These are phyloP conservation scores for Collybia nuda DNA, from an alignment of 768 basidiomycete species.

Conservation along the genomic window DNA sequence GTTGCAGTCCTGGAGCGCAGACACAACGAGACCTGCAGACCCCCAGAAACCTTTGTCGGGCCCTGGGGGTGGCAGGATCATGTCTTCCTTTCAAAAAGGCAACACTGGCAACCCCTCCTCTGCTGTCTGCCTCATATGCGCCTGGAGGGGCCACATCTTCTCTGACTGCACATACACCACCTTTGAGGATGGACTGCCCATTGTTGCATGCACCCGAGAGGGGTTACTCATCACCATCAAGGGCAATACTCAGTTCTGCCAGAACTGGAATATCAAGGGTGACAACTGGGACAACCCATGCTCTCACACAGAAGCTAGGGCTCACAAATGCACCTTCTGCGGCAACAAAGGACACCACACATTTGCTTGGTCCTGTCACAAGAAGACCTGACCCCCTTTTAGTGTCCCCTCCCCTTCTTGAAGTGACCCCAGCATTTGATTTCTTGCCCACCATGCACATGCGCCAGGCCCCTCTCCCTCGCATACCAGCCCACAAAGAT, in stretches of 20 bases:
- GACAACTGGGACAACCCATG: slow-evolving; percentile 1
- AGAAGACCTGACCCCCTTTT: slow-evolving; percentile 4
- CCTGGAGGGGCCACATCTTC: slow-evolving; percentile 15
- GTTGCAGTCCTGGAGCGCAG: neutral
- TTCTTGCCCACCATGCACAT: slow-evolving; percentile 13
- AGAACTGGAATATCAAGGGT: slow-evolving; percentile 18
- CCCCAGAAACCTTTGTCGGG: neutral
- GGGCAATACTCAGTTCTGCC: slow-evolving; percentile 15
- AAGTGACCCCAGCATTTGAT: no score
- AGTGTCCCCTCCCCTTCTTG: no score
- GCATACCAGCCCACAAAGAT: slow-evolving; percentile 4
- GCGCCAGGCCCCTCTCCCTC: slow-evolving; percentile 10
- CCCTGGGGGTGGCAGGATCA: neutral
- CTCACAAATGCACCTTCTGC: slow-evolving; percentile 31
- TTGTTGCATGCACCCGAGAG: slow-evolving; percentile 8
- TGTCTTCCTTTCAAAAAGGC: slow-evolving; percentile 10
- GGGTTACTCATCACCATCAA: slow-evolving; percentile 8
- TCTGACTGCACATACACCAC: slow-evolving; percentile 6
- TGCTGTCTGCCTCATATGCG: slow-evolving; percentile 20
- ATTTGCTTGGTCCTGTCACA: slow-evolving; percentile 23
- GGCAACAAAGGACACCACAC: slow-evolving; percentile 22
- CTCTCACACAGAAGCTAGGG: slow-evolving; percentile 6
- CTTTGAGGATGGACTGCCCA: slow-evolving; percentile 2
- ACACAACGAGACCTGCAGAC: neutral
- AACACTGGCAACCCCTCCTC: slow-evolving; percentile 5